Base-by-base conservation (phyloP, 139 green algal species). In the Chlamydomonas sp. region DNA sequence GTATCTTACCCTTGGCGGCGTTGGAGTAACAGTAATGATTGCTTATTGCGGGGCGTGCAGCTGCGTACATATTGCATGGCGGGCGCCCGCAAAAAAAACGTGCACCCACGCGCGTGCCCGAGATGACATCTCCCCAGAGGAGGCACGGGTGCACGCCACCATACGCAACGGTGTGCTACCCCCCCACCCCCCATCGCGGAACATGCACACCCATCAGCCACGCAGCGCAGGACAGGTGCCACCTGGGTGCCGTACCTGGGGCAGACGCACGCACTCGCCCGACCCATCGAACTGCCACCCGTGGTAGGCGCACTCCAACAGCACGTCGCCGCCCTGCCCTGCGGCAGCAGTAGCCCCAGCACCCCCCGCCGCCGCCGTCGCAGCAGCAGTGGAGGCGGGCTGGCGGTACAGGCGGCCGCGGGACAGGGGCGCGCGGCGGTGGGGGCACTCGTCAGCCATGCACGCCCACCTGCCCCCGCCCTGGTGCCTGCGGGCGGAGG, bases 401-500 rank as follows among this genome's bases (percentile, higher is more conserved):
- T 17, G 12, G 3, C 67, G 49, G 80, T 59, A 72, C 16, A 90
- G 73, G 60, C 87, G 76, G 17, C 87, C 87, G 18, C 77, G 72
- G 49, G 72, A 79, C 2, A 90, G 79, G 31, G 87, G 76, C 10
- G 87, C 87, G 4, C 77, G 82, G 58, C 87, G 74, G 80, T 90
- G 87, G 15, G 87, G 77, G 87, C 87, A 90, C 62, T 80, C 63
- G n/a, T 90, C 87, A 12, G n/a, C 62, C 87, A 90, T 80, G 71
- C 71, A 80, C 61, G 6, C 71, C 82, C 82, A 87, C 5, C 61
- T 49, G 12, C 82, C 82, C 3, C 64, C 68, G 49, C 80, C 80
- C 14, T 77, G 80, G 80, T 85, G 57, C 80, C 80, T 85, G 80
- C 2, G 57, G 61, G 5, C 61, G 1, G 3, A 59, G 58, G 62